A percentile compares a stretch with the other conserved stretches of the same genome.
phyloP scores from a whole-genome alignment of 768 basidiomycete species.

The Infundibulicybe gibba region DNA sequence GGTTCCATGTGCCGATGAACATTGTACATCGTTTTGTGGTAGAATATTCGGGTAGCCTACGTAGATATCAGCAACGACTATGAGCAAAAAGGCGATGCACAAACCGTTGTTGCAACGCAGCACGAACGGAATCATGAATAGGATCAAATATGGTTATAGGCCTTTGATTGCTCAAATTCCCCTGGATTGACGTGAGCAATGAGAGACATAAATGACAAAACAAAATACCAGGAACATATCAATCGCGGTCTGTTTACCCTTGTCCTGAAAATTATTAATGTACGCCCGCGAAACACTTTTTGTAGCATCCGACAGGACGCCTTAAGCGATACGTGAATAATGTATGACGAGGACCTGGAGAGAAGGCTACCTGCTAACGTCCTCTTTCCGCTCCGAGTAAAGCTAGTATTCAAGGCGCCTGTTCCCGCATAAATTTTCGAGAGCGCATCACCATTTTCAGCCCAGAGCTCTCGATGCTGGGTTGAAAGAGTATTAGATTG shows the following conservation, averaged over 20 bases:
- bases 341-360: conserved; percentile 3
- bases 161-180: conserved; percentile 84
- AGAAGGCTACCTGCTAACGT: conserved; percentile 70
- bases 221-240: conserved; percentile 85
- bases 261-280: conserved; percentile 97
- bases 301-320: conserved; percentile 92
- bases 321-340: conserved; percentile 28
- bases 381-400: conserved; percentile 91
- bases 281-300: conserved; percentile 96
- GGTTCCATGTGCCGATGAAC: conserved; percentile 93
- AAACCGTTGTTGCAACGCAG: conserved; percentile 66
- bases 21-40: conserved; percentile 66
- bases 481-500: conserved; percentile 71
- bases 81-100: conserved; percentile 5
- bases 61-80: conserved; percentile 2
- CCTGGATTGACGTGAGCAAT: conserved; percentile 45
- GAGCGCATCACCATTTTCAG: conserved; percentile 92
- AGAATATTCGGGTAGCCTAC: conserved; percentile 81
- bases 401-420: conserved; percentile 92
- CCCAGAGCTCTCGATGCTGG: conserved; percentile 92
- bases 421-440: conserved; percentile 94
- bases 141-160: conserved; percentile 94
- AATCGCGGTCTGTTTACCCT: conserved; percentile 89
- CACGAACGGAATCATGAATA: conserved; percentile 82
- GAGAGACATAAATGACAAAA: not conserved